phyloP scores from a whole-genome alignment of 2,329 filamentous ascomycete species.

The Fusarium sororula region DNA sequence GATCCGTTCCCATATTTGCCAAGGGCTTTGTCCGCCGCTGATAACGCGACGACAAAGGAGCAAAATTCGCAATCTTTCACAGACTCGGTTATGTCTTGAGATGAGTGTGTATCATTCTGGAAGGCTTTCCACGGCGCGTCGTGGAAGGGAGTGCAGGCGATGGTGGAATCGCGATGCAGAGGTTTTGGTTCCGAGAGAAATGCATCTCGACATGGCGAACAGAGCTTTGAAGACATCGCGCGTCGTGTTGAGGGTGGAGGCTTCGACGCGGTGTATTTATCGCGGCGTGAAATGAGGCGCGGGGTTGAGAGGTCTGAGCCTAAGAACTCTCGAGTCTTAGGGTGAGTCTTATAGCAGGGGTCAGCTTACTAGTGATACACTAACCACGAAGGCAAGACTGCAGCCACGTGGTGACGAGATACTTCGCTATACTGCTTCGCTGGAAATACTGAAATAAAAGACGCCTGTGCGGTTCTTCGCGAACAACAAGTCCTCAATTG shows the following conservation, averaged over 20 bases:
- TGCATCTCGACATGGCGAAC: neutral
- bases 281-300: neutral
- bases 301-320: neutral
- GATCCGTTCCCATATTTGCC: neutral
- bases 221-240: neutral
- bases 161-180: neutral
- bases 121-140: neutral
- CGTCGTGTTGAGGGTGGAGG: rapidly evolving
- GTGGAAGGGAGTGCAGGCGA: neutral
- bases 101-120: neutral
- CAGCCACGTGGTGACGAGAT: neutral
- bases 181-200: neutral
- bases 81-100: neutral
- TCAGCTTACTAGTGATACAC: neutral
- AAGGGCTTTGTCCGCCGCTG: neutral
- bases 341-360: neutral
- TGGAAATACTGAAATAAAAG: neutral
- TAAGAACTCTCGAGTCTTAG: neutral
- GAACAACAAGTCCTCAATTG: neutral
- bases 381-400: neutral
- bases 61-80: neutral
- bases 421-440: neutral
- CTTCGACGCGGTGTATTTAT: neutral
- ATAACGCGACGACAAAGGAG: neutral
- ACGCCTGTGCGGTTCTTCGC: rapidly evolving